Conservation (phyloP, 768 basidiomycete genomes). For the Boletus sp. region DNA sequence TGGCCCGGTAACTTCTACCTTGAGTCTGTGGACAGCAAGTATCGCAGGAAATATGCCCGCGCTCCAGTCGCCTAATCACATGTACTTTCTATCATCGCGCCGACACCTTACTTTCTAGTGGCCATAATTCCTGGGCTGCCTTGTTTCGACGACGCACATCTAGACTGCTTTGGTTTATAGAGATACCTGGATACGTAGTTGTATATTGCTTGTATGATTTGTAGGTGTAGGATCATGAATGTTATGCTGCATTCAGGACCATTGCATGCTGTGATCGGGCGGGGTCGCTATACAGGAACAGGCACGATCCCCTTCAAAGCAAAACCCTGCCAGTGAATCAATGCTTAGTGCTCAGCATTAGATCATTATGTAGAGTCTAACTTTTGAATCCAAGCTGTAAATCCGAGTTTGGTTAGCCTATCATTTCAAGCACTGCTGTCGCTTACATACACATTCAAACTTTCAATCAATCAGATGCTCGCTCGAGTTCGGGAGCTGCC, state of each 20-base stretch:
- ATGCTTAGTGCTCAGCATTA: too few species aligned
- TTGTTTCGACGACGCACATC: background rate
- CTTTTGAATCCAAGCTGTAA: too few species aligned
- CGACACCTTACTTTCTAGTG: background rate
- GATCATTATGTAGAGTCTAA: too few species aligned
- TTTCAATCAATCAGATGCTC: too few species aligned
- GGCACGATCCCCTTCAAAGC: too few species aligned
- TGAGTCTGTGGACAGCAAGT: slow-evolving; percentile 84
- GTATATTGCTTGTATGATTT: slow-evolving; percentile 12
- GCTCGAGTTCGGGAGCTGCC: too few species aligned
- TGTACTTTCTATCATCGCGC: background rate
- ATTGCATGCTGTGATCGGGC: background rate
- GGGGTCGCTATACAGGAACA: too few species aligned
- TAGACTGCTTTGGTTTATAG: slow-evolving; percentile 10
- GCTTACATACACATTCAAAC: too few species aligned
- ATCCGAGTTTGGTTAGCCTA: too few species aligned
- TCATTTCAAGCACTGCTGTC: too few species aligned
- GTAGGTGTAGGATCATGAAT: background rate
- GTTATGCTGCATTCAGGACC: slow-evolving; percentile 1
- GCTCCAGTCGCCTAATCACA: slow-evolving; percentile 31
- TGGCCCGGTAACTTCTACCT: slow-evolving; percentile 96
- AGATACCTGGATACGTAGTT: slow-evolving; percentile 8
- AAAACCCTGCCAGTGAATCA: too few species aligned
- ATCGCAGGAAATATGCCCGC: slow-evolving; percentile 82
- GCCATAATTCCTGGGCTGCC: background rate